Percentiles rank a stretch among this genome's conserved stretches.
Evolutionary conservation across 345 rosid genomes (phyloP).

Genomic region (Aquilaria malaccensis): DNA sequence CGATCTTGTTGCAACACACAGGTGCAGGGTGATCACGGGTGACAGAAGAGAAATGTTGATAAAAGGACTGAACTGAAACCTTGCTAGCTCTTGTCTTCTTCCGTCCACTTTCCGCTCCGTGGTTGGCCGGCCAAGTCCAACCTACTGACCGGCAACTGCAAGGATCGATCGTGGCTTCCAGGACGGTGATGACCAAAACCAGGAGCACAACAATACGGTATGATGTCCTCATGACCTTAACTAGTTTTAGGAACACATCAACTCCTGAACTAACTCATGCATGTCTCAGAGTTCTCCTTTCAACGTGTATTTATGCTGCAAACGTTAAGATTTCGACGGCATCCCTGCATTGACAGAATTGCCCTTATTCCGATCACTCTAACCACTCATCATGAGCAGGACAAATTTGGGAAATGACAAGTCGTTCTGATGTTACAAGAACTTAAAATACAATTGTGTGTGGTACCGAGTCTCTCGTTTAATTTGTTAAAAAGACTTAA

Average conservation of each 20-base stretch:
- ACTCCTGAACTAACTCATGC: not conserved
- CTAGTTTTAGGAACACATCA: not conserved
- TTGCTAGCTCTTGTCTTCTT: not conserved
- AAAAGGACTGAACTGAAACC: constrained; percentile 10
- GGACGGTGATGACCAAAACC: constrained; percentile 12
- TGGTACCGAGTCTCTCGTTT: no score
- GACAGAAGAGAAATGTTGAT: constrained; percentile 10
- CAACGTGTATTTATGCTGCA: constrained; percentile 16
- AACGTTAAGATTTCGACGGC: not conserved
- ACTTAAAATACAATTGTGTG: no score
- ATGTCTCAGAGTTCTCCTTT: not conserved
- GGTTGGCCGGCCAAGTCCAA: not conserved
- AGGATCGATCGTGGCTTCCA: constrained; percentile 18
- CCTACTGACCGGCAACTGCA: constrained; percentile 19
- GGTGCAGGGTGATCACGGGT: not conserved
- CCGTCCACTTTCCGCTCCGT: constrained; percentile 3
- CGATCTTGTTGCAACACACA: not conserved
- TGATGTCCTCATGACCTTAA: constrained; percentile 15
- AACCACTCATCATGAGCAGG: no score
- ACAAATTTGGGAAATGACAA: no score
- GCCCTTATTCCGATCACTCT: constrained; percentile 12
- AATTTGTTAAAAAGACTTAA: no score
- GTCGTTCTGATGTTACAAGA: no score
- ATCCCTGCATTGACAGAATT: constrained; percentile 5
- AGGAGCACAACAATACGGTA: constrained; percentile 8